Evolutionary conservation across 2,329 filamentous ascomycete species (phyloP), one percentile per base, ranked within the genome.

Genomic region (Trichoderma endophyticum): DNA sequence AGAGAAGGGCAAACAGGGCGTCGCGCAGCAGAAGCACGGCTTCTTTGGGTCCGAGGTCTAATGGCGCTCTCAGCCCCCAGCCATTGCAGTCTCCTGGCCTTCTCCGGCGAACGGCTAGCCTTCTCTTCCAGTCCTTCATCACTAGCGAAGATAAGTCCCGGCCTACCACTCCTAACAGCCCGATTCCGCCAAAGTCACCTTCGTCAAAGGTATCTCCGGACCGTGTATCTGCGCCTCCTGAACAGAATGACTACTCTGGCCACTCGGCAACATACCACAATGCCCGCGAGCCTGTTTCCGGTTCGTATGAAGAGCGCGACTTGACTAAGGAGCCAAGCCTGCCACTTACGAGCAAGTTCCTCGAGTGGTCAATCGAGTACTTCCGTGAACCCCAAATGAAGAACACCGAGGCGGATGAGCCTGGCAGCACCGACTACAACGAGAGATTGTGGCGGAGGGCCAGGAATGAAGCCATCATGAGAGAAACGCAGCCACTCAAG

Each of bases 331-430:
- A 84, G 11, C 91, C 93, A 1, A 82, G 81, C 14, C 87, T 98
- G 32, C 96, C 96, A 1, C 81, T 99, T 21, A 88, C 88, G 73
- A 97, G 94, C 79, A 91, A 88, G 9, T 97, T 98, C 81, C 86
- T 97, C 74, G 93, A 97, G 74, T 99, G 95, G 95, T 97, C 95
- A 4, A 94, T 96, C 59, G 95, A 95, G 81, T 98, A 99, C 80
- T 99, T 98, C 86, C 93, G 95, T 34, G 95, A 98, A 81, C 96
- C 96, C 36, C 96, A 99, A 82, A 98, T 99, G 96, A 97, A 96
- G 79, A 92, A 94, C 3, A 95, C 93, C 72, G 96, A 99, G 80
- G 93, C 95, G 28, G 96, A 99, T 77, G 96, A 99, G 79, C 96
- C 96, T 15, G 96, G 96, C 39, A 98, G 94, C 78, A 93, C 93